Evolutionary conservation across 2,329 filamentous ascomycete species (phyloP).

Genomic region (Penicillium sp.): DNA sequence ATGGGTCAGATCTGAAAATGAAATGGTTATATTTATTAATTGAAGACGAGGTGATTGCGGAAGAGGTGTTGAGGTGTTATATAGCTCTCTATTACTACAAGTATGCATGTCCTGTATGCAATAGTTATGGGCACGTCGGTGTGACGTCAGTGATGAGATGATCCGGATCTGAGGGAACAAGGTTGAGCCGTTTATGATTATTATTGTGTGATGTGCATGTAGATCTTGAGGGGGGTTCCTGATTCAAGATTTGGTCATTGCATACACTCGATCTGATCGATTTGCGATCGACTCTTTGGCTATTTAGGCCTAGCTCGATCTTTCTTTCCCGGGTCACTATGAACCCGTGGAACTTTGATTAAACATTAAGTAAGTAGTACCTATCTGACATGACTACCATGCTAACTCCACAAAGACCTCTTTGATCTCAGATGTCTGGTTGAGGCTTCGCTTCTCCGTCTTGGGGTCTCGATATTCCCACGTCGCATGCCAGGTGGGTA

Average conservation of each 20-base stretch:
- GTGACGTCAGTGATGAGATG: conserved; percentile 31
- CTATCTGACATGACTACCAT: too few relatives aligned
- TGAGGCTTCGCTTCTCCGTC: background rate
- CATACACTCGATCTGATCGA: conserved; percentile 6
- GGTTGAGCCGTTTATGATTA: background rate
- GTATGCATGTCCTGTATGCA: conserved; percentile 11
- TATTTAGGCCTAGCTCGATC: background rate
- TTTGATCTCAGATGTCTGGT: background rate
- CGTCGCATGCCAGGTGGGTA: background rate
- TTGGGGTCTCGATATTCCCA: background rate
- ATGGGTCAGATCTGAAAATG: too few relatives aligned
- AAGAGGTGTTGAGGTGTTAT: background rate
- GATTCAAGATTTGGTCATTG: background rate
- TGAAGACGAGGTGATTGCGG: too few relatives aligned
- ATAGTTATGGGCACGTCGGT: conserved; percentile 23
- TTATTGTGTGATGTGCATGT: background rate
- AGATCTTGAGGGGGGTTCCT: background rate
- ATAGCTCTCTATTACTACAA: background rate
- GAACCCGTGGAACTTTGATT: background rate
- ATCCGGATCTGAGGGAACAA: conserved; percentile 19
- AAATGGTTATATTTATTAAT: too few relatives aligned
- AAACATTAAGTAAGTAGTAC: background rate
- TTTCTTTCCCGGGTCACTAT: background rate
- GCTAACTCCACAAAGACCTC: background rate
- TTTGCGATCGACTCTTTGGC: background rate